Evolutionary conservation across 2,329 filamentous ascomycete genomes (phyloP), one percentile per base, ranked within the genome.

Genomic region (Macroventuria anomochaeta): DNA sequence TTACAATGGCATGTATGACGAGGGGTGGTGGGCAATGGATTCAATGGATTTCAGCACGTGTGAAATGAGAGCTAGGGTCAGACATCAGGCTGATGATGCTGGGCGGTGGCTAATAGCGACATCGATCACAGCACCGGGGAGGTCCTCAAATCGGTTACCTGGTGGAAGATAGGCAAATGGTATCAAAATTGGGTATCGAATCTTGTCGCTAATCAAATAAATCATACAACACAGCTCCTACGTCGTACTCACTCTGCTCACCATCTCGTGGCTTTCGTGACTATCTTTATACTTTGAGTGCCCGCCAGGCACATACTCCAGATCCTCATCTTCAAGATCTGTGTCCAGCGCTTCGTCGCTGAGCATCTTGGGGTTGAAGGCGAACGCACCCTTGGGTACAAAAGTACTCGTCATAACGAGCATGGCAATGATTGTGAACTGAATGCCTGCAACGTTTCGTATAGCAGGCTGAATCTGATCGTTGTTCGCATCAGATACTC

Each of bases 391-490:
- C 56, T 73, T 74, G 0, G 80, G 79, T 10, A 81, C 74, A 36
- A 81, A 78, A 0, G 79, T 81, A 12, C 78, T 73, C 0, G 69
- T 67, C 23, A 81, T 62, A 10, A 81, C 74, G 21, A 81, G 55
- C 0, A 66, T 68, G 7, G 67, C 68, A 26, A 81, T 72, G 11
- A 81, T 64, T 0, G 78, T 79, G 51, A 80, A 80, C 57, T 82
- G 80, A 13, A 81, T 73, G 21, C 79, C 80, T 3, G 71, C 78
- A 7, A 80, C 75, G 37, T 78, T 78, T 4, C 71, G 59, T 8
- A 83, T 69, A 1, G 77, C 79, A 1, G 55, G 50, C 29, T 74
- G 73, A 15, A 80, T 76, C 38, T 77, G 67, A 7, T 72, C 72
- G 18, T 69, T 63, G 38, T 70, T 59, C 0, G 62, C 63, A 21